Conservation (phyloP, 192 early-diverging fungal genomes). For the Backusella morwellensis region DNA sequence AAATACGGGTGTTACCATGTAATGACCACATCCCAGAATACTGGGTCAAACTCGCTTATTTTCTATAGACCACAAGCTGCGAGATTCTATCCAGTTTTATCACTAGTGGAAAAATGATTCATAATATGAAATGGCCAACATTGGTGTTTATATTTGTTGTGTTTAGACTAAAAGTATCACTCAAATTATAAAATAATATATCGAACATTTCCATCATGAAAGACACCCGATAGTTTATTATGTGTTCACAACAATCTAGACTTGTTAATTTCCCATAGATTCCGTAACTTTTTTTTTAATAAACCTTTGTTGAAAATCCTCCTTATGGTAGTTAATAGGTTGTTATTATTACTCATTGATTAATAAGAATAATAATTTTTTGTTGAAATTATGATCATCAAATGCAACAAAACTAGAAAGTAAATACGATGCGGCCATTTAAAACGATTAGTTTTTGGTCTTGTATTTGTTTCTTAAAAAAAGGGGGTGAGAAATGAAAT, state of each 20-base stretch:
- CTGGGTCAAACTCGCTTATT: background rate
- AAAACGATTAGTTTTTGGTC: background rate
- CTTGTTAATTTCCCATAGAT: background rate
- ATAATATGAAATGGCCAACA: background rate
- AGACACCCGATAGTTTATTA: background rate
- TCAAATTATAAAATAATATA: background rate
- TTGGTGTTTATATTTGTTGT: background rate
- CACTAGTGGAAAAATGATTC: background rate
- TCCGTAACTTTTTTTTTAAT: background rate
- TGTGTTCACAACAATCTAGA: background rate
- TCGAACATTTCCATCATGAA: background rate
- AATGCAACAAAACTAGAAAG: background rate
- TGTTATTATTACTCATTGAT: background rate
- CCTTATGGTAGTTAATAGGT: background rate
- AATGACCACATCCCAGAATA: background rate
- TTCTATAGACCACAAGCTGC: background rate
- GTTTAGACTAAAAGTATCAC: background rate
- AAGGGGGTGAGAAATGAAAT: background rate
- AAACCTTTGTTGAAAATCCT: background rate
- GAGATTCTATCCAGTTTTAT: background rate
- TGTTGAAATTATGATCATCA: background rate
- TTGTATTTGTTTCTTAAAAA: background rate
- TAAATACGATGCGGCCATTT: background rate
- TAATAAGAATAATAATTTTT: background rate
- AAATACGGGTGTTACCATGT: background rate